Conservation (phyloP, 148 eudicot genomes). For the Agrostemma githago region DNA sequence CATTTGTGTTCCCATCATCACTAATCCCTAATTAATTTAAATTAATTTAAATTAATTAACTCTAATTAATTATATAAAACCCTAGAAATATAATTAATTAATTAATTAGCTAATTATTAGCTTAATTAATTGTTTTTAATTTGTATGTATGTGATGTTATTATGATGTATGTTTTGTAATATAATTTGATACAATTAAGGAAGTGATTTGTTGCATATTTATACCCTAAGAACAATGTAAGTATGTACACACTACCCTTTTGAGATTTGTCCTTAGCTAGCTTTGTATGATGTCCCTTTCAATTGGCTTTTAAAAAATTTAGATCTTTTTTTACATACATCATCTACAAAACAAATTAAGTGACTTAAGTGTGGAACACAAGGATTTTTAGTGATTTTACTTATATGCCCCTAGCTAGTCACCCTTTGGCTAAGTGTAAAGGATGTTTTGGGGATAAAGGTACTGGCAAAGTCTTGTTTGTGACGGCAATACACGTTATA, state of each 20-base stretch:
- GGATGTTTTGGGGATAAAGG: background rate
- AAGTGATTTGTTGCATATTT: slow-evolving; percentile 39
- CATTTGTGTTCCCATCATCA: slow-evolving; percentile 38
- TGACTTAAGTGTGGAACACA: slow-evolving; percentile 3
- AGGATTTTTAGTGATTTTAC: slow-evolving; percentile 18
- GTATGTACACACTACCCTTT: background rate
- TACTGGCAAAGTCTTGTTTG: too few species aligned
- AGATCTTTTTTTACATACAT: slow-evolving; percentile 7
- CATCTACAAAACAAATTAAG: background rate
- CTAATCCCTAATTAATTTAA: background rate
- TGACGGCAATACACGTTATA: too few species aligned
- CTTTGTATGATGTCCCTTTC: slow-evolving; percentile 23
- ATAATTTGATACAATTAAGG: slow-evolving; percentile 10
- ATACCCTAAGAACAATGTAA: slow-evolving; percentile 30
- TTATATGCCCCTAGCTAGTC: slow-evolving; percentile 15
- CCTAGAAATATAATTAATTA: background rate
- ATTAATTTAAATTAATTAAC: background rate
- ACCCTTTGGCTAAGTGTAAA: slow-evolving; percentile 13
- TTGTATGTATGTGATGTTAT: background rate
- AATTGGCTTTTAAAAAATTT: slow-evolving; percentile 13
- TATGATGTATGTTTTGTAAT: background rate
- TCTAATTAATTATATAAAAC: background rate
- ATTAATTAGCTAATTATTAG: too few species aligned
- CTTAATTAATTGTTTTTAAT: background rate
- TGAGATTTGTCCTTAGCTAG: slow-evolving; percentile 5